Evolutionary conservation across 2,329 filamentous ascomycete species (phyloP), one percentile per base, ranked within the genome.

Genomic region (Neophaeococcomyces aloes): DNA sequence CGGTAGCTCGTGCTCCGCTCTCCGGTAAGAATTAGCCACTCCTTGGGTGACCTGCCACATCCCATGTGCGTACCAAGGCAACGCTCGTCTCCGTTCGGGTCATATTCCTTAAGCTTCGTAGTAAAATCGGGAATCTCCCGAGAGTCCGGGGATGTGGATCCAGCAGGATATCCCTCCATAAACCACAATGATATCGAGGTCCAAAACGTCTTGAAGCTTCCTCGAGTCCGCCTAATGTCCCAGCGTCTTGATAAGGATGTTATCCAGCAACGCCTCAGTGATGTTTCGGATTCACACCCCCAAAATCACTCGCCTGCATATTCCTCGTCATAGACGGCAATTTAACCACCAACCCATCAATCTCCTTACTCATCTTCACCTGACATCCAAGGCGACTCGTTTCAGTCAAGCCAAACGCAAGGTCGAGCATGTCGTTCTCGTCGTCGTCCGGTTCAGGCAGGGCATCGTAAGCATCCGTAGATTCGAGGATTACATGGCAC

Each of bases 251-350:
- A 33, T 13, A 14, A 6, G 6, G 14, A 4, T 15, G 34, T 6
- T n/a, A 8, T 36, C 18, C 7, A n/a, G 23, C 10, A 15, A 30
- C 11, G 19, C n/a, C 15, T 18, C 35, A 42, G 15, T 35, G 30
- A 35, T 42, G 39, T 30, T 42, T 42, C 8, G 39, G 30, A 35
- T 42, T 42, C 17, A 25, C 17, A 27, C 39, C 55, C 61, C 58
- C 71, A 57, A 98, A 98, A 66, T 98, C 91, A 63, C 86, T 94
- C 11, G 86, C 86, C 67, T 98, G 91, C 65, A 98, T 59, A 60
- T 98, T 98, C 62, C 91, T 75, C 52, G 91, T 96, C 87, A 95
- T 95, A 29, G 79, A 79, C 10, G 91, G 91, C 58, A 98, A 66
- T 63, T 78, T 83, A 25, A 98, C 86, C 35, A 79, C 77, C 57